Conservation (phyloP, 2,329 filamentous ascomycete species). For the Aquanectria penicillioides region DNA sequence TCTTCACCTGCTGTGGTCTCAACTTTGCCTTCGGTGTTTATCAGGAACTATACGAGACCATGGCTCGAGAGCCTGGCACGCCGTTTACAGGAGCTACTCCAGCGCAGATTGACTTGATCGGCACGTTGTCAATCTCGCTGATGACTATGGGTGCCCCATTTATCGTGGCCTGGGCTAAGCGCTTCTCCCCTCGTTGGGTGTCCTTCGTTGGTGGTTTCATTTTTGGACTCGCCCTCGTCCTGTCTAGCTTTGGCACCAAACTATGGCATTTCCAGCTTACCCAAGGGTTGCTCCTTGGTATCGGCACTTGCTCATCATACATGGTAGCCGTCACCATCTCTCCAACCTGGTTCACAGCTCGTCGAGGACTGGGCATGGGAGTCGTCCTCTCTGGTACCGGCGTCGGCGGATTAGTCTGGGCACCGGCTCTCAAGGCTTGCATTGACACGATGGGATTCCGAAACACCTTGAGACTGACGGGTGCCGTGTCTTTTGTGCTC, state of each 20-base stretch:
- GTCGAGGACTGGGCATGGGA: slow-evolving; percentile 4
- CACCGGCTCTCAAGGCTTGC: background rate
- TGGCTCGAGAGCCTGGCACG: slow-evolving; percentile 1
- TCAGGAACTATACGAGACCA: slow-evolving; percentile 14
- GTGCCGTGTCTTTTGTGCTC: background rate
- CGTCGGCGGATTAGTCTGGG: slow-evolving; percentile 14
- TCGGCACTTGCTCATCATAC: slow-evolving; percentile 8
- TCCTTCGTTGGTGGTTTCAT: background rate
- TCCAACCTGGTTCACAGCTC: background rate
- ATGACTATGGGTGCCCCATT: slow-evolving; percentile 15
- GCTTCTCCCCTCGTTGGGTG: background rate
- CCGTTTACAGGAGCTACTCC: slow-evolving; percentile 8
- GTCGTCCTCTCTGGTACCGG: slow-evolving; percentile 10
- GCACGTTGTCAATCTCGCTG: slow-evolving; percentile 1
- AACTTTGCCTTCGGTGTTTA: slow-evolving; percentile 22
- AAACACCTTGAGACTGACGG: slow-evolving; percentile 6
- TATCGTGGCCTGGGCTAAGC: slow-evolving; percentile 8
- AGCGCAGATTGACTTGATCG: slow-evolving; percentile 10
- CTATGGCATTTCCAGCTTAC: slow-evolving; percentile 17
- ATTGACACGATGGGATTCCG: slow-evolving; percentile 5
- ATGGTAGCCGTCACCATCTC: slow-evolving; percentile 4
- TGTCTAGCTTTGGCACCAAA: slow-evolving; percentile 5
- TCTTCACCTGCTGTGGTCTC: slow-evolving; percentile 21
- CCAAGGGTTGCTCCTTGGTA: slow-evolving; percentile 9
- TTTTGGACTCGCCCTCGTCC: slow-evolving; percentile 7